These are phyloP conservation scores for Colletotrichum sublineola DNA, from an alignment of 2,329 filamentous ascomycete species.

Conservation along the genomic window DNA sequence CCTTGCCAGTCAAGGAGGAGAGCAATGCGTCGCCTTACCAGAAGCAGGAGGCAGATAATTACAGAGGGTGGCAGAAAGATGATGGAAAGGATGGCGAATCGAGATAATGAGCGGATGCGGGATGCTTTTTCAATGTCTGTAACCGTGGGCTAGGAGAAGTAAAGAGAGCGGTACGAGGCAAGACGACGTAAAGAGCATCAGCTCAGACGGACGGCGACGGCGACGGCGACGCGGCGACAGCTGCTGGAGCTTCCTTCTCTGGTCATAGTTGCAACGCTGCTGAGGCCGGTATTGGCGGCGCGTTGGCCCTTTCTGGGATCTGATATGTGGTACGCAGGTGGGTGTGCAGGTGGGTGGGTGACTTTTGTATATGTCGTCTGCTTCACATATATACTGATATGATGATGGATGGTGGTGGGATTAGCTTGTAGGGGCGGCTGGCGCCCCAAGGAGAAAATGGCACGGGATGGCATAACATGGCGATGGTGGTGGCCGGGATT, in stretches of 20 bases:
- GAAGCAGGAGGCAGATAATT: not conserved
- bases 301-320: not conserved
- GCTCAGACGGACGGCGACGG: not conserved
- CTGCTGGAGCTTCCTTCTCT: conserved; percentile 2
- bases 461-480: conserved; percentile 20
- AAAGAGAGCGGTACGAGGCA: not conserved
- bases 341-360: not conserved
- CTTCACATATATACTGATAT: not conserved
- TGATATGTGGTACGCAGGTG: not conserved
- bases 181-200: not conserved
- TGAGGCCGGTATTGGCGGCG: conserved; percentile 3
- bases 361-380: not conserved
- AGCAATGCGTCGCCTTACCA: conserved; percentile 21
- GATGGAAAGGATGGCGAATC: conserved; percentile 3
- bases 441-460: conserved; percentile 27
- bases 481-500: conserved; percentile 3
- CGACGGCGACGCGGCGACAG: not conserved
- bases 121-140: conserved; percentile 34
- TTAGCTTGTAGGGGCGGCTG: not conserved
- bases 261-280: not conserved
- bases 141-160: not conserved
- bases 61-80: not conserved
- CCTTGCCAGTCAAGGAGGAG: conserved; percentile 29
- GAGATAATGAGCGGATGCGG: conserved; percentile 8
- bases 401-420: not conserved